Conservation (phyloP, 257 asterid species). For the Primulina eburnea region DNA sequence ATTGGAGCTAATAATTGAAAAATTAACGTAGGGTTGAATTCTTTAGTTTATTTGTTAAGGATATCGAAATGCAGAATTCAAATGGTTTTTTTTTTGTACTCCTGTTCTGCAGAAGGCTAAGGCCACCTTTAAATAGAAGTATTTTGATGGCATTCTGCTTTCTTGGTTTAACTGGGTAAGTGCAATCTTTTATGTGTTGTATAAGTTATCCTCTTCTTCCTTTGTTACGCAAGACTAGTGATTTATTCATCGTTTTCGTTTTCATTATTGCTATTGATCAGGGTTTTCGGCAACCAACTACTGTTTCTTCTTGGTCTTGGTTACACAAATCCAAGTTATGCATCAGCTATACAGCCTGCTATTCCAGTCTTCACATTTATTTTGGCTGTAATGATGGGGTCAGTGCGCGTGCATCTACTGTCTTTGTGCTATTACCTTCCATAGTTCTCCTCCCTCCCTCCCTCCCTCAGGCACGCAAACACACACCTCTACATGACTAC, state of each 20-base stretch:
- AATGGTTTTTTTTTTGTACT: background rate
- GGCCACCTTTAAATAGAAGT: conserved; percentile 65
- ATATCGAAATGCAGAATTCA: no score
- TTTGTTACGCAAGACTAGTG: conserved; percentile 13
- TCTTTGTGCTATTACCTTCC: background rate
- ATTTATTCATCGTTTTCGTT: background rate
- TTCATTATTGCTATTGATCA: conserved; percentile 31
- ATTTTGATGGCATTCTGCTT: conserved; percentile 68
- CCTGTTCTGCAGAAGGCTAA: conserved; percentile 54
- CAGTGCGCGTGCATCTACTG: conserved; percentile 36
- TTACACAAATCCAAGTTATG: conserved; percentile 84
- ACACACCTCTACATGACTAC: background rate
- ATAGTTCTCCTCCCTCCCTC: background rate
- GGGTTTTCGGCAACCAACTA: conserved; percentile 91
- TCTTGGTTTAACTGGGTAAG: conserved; percentile 96
- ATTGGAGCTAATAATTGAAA: no score
- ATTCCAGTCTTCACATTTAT: conserved; percentile 95
- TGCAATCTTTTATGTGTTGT: conserved; percentile 14
- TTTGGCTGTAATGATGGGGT: conserved; percentile 91
- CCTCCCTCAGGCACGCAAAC: background rate
- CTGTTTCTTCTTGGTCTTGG: conserved; percentile 93
- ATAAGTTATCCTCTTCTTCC: conserved; percentile 7
- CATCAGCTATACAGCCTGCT: conserved; percentile 34
- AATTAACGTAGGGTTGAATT: no score
- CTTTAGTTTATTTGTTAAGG: no score